phyloP scores from a whole-genome alignment of 208 protist genomes.

The Leishmania martiniquensis region DNA sequence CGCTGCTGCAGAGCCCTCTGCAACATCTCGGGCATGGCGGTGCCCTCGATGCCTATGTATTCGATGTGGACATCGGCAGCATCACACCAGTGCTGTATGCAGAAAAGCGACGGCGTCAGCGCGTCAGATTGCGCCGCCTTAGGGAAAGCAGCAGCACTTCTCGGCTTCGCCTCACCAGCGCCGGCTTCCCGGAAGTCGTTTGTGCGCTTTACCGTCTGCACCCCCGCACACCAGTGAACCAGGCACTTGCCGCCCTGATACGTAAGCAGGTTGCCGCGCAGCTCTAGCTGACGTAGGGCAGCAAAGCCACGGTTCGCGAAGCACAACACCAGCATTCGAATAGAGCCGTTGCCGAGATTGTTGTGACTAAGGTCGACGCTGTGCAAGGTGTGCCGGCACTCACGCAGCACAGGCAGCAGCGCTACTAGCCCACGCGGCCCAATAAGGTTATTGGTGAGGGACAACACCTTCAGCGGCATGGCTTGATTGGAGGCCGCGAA shows the following conservation, averaged over 20 bases:
- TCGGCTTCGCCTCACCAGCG: neutral
- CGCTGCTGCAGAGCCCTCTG: slow-evolving; percentile 9
- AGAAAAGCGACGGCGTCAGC: neutral
- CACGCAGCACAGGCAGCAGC: slow-evolving; percentile 31
- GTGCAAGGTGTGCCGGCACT: slow-evolving; percentile 45
- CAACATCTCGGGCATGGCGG: slow-evolving; percentile 14
- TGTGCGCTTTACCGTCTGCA: neutral
- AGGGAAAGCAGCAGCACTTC: neutral
- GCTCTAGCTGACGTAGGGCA: slow-evolving; percentile 46
- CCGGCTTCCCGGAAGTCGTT: neutral
- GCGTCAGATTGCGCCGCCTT: neutral
- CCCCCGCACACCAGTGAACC: slow-evolving; percentile 51
- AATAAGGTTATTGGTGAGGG: slow-evolving; percentile 48
- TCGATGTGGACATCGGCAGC: slow-evolving; percentile 11
- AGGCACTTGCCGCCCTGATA: slow-evolving; percentile 64
- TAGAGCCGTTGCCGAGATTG: slow-evolving; percentile 40
- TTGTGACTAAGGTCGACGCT: slow-evolving; percentile 59
- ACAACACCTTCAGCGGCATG: slow-evolving; percentile 33
- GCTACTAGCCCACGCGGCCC: slow-evolving; percentile 50
- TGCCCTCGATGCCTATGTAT: slow-evolving; percentile 26
- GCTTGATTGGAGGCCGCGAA: slow-evolving; percentile 1
- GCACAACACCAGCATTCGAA: slow-evolving; percentile 27
- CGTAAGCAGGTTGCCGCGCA: slow-evolving; percentile 68
- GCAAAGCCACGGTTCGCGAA: slow-evolving; percentile 36
- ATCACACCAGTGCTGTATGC: slow-evolving; percentile 9